phyloP scores from a whole-genome alignment of 805 yeast genomes.

The Lachancea meyersii region DNA sequence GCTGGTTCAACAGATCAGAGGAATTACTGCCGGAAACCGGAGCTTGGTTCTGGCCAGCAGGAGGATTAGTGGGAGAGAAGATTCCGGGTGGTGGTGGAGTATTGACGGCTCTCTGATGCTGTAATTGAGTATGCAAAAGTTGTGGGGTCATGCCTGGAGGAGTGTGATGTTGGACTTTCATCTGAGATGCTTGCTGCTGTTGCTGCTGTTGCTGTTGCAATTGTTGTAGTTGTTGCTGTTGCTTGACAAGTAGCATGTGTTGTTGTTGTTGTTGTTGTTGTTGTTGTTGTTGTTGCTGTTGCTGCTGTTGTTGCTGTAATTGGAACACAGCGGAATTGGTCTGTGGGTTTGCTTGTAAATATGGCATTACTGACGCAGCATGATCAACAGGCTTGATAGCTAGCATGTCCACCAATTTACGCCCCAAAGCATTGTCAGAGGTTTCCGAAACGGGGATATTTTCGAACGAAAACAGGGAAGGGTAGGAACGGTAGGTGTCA shows the following conservation, averaged over 20 bases:
- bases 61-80: conserved; percentile 29
- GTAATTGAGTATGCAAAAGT: conserved; percentile 26
- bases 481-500: conserved; percentile 26
- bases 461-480: conserved; percentile 48
- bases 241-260: conserved; percentile 24
- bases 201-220: conserved; percentile 5
- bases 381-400: conserved; percentile 33
- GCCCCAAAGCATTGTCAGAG: conserved; percentile 28
- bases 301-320: conserved; percentile 28
- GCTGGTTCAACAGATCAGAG: conserved; percentile 74
- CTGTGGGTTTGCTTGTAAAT: conserved; percentile 22
- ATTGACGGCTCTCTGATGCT: conserved; percentile 37
- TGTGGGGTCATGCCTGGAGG: conserved; percentile 28
- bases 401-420: conserved; percentile 34
- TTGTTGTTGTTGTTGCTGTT: conserved; percentile 7
- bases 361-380: conserved; percentile 28
- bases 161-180: conserved; percentile 4
- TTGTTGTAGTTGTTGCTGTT: conserved; percentile 13
- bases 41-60: conserved; percentile 1
- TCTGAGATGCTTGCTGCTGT: conserved; percentile 1
- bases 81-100: conserved; percentile 77
- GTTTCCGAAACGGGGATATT: conserved; percentile 33
- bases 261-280: conserved; percentile 17
- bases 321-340: conserved; percentile 18
- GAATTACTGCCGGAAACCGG: conserved; percentile 39